These are phyloP conservation scores for Coemansia sp. DNA, from an alignment of 192 early-diverging fungal genomes.

Conservation along the genomic window DNA sequence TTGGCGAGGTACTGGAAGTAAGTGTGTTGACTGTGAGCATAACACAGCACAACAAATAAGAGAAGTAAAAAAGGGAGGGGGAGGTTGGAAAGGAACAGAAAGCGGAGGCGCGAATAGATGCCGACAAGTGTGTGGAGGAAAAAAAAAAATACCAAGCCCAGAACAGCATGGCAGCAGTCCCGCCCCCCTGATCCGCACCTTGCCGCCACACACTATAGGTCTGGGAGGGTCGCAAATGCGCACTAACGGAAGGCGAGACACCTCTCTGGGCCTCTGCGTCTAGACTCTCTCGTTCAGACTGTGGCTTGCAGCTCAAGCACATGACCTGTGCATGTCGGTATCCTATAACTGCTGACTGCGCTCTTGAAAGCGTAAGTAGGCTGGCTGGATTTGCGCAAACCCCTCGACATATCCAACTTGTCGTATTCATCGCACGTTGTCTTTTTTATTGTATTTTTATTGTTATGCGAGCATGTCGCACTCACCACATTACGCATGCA, in stretches of 20 bases:
- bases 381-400: background rate
- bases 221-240: background rate
- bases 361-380: background rate
- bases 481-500: conserved; percentile 14
- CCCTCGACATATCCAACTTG: background rate
- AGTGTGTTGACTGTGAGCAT: background rate
- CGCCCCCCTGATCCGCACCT: background rate
- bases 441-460: background rate
- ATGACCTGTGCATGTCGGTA: background rate
- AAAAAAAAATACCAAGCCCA: background rate
- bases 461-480: background rate
- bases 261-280: background rate
- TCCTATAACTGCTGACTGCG: background rate
- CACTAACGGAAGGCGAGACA: background rate
- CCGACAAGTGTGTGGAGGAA: background rate
- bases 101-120: background rate
- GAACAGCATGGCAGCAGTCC: background rate
- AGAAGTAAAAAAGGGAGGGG: background rate
- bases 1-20: background rate
- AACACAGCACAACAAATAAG: background rate
- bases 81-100: background rate
- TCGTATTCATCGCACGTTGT: no score
- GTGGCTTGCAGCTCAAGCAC: background rate
- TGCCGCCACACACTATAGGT: background rate
- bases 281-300: background rate